Conservation (phyloP, 208 protist genomes). For the Leishmania mexicana region DNA sequence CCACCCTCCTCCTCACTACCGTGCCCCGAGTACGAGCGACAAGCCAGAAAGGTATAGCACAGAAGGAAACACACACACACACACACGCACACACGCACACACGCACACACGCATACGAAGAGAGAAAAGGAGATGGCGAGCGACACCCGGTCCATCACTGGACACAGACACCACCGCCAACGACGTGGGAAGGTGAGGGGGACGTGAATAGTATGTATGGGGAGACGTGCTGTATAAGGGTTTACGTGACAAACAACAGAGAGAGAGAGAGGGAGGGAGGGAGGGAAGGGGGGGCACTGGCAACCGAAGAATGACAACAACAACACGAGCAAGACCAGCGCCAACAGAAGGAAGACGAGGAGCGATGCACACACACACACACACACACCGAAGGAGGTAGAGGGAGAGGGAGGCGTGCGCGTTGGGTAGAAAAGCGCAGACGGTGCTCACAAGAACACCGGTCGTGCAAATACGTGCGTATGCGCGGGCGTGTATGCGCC, state of each 20-base stretch:
- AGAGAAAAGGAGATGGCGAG: neutral
- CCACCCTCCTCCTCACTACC: neutral
- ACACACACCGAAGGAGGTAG: neutral
- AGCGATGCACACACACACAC: too few species aligned
- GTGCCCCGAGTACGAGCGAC: neutral
- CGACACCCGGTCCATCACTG: neutral
- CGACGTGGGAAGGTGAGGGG: neutral
- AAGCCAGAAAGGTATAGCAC: neutral
- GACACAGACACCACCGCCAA: neutral
- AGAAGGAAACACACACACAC: neutral
- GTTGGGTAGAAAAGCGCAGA: neutral
- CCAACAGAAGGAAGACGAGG: neutral
- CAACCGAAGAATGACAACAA: neutral
- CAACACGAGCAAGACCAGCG: too few species aligned
- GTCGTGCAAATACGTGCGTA: neutral
- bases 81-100: constrained; percentile 5
- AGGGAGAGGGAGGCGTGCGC: neutral
- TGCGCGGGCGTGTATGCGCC: neutral
- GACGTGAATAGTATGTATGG: neutral
- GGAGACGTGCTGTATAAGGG: neutral
- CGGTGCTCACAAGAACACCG: neutral
- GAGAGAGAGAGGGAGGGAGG: neutral
- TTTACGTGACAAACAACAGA: neutral
- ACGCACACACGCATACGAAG: constrained; percentile 1
- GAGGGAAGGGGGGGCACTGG: neutral